Conservation (phyloP, 148 eudicot species). For the Nepenthes mirabilis region DNA sequence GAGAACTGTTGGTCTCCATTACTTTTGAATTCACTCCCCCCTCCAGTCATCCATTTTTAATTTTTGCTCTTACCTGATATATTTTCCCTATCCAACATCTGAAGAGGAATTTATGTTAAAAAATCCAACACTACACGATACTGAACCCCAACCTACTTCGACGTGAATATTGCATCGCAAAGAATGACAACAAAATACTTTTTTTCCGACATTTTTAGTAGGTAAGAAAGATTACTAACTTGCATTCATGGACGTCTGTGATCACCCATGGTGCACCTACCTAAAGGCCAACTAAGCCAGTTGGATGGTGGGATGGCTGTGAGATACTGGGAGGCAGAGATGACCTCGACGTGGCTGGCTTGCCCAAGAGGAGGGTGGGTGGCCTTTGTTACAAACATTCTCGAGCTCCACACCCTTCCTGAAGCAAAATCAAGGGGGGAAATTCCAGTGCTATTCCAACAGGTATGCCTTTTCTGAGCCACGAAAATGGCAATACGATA, state of each 20-base stretch:
- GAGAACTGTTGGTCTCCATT: no score
- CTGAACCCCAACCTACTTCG: no score
- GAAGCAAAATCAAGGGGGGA: conserved; percentile 66
- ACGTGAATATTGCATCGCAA: no score
- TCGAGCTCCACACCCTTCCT: conserved; percentile 45
- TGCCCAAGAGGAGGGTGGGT: conserved; percentile 42
- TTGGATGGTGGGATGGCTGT: conserved; percentile 68
- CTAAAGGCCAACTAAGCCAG: conserved; percentile 47
- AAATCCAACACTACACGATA: no score
- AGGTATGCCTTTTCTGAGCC: conserved; percentile 15
- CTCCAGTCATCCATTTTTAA: no score
- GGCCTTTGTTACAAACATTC: conserved; percentile 59
- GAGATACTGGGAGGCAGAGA: conserved; percentile 69
- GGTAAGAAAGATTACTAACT: neutral
- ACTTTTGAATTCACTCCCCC: no score
- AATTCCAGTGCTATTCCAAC: conserved; percentile 43
- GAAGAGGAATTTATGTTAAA: no score
- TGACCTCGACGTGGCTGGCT: conserved; percentile 67
- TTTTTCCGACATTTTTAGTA: no score
- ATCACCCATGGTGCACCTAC: neutral
- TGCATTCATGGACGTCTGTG: neutral
- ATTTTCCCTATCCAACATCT: no score
- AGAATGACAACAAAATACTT: no score
- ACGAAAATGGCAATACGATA: no score
- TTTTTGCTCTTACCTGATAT: no score